These are phyloP conservation scores for Rutstroemia sp. DNA, from an alignment of 2,329 filamentous ascomycete genomes.

Conservation along the genomic window DNA sequence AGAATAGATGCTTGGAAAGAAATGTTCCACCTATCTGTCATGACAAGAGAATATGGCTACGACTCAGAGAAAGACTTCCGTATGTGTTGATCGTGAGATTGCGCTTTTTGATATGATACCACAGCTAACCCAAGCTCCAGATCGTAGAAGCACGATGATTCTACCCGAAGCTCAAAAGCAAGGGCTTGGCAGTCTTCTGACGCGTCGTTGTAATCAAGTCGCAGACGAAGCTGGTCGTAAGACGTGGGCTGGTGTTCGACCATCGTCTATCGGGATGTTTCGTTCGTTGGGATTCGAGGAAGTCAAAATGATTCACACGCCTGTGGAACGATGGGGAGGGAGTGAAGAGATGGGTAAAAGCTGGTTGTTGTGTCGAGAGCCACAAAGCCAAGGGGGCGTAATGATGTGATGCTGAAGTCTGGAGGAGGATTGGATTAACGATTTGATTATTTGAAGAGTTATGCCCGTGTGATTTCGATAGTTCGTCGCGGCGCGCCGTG, in stretches of 20 bases:
- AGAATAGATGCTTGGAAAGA: not conserved
- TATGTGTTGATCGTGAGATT: no score
- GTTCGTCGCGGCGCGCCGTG: no score
- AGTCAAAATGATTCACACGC: not conserved
- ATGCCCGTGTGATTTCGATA: no score
- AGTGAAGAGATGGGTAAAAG: no score
- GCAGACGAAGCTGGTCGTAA: not conserved
- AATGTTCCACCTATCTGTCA: not conserved
- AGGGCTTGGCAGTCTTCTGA: not conserved
- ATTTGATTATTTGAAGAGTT: no score
- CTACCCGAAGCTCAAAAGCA: not conserved
- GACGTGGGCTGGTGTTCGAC: not conserved
- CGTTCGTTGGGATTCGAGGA: not conserved
- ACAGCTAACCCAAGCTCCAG: not conserved
- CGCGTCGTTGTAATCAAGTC: not conserved
- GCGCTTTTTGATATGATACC: not conserved
- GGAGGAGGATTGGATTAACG: no score
- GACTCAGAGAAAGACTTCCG: not conserved
- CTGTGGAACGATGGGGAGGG: no score
- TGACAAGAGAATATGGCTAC: not conserved
- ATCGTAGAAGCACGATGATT: not conserved
- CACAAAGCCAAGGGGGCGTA: no score
- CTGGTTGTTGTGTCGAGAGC: no score
- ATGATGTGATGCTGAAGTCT: no score
- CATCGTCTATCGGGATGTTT: not conserved